Evolutionary conservation across 208 protist genomes (phyloP), one percentile per base, ranked within the genome.

Genomic region (Trichomonas vaginalis): DNA sequence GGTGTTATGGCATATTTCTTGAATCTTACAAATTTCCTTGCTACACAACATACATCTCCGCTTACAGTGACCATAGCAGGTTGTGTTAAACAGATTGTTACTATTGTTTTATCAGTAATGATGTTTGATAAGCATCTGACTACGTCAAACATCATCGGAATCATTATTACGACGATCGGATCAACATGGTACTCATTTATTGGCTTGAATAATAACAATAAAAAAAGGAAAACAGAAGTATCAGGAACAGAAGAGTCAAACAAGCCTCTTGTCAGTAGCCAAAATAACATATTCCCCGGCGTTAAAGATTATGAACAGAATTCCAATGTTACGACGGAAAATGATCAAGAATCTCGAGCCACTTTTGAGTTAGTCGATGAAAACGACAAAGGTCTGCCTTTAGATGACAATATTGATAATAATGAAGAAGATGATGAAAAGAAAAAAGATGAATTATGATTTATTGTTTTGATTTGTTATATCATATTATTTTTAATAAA

Each of bases 1-100:
- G 86, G 86, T 39, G 17, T 92, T n/a, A 92, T 92, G 42, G 86
- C 86, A 37, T 92, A 48, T 32, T 92, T 92, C n/a, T 51, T 92
- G 86, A 92, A 92, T 51, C 56, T 92, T 4, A 92, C 86, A 0
- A 92, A 92, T 51, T 92, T 92, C 27, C 46, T 92, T 42, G 40
- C 86, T 2, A 92, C 86, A 27, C 14, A 35, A 39, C 32, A 92
- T 39, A 92, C 86, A 92, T 92, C 86, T 35, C 86, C 86, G 9
- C 45, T 92, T 39, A 92, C 86, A 17, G 86, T 92, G 10, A 92
- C 86, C 10, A 92, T 92, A 51, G 86, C 46, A 2, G 86, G 86
- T n/a, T 92, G 86, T 39, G 27, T 92, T 0, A 92, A 92, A 27
- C 86, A 92, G 51, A 40, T 92, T 35, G 17, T 47, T 2, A 92